Evolutionary conservation across 164 flowering plant genomes (phyloP).

Genomic region (Magnolia changhungtana): DNA sequence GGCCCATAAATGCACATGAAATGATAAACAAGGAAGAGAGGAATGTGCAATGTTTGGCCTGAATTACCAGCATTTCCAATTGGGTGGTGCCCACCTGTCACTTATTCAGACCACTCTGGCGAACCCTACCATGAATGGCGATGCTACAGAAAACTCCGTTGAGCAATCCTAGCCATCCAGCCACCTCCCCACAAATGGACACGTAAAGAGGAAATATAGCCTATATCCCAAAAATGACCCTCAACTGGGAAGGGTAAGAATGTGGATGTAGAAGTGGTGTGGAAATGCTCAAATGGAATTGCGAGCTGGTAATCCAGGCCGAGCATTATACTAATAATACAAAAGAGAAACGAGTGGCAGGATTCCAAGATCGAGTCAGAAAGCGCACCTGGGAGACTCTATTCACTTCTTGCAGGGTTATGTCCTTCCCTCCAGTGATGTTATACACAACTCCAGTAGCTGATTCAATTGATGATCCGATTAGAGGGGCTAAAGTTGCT

Average conservation of each 20-base stretch:
- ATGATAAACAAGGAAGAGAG: too few relatives aligned
- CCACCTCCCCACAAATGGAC: neutral
- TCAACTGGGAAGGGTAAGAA: neutral
- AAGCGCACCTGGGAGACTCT: constrained; percentile 85
- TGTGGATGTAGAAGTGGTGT: neutral
- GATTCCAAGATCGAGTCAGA: neutral
- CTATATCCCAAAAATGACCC: neutral
- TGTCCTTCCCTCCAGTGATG: constrained; percentile 97
- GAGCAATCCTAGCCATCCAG: neutral
- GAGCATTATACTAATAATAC: neutral
- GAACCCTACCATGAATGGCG: neutral
- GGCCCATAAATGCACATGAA: too few relatives aligned
- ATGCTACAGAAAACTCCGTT: neutral
- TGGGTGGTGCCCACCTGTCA: neutral
- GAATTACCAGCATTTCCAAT: neutral
- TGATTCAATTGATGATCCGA: constrained; percentile 92
- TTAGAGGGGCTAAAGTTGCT: constrained; percentile 90
- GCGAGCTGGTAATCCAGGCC: neutral
- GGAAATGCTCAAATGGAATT: neutral
- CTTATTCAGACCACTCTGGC: neutral
- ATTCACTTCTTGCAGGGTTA: constrained; percentile 97
- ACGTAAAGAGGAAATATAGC: neutral
- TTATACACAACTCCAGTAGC: constrained; percentile 97
- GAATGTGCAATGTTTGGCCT: too few relatives aligned
- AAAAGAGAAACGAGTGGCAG: neutral